Conservation (phyloP, 139 green algal species). For the Micromonas commoda region DNA sequence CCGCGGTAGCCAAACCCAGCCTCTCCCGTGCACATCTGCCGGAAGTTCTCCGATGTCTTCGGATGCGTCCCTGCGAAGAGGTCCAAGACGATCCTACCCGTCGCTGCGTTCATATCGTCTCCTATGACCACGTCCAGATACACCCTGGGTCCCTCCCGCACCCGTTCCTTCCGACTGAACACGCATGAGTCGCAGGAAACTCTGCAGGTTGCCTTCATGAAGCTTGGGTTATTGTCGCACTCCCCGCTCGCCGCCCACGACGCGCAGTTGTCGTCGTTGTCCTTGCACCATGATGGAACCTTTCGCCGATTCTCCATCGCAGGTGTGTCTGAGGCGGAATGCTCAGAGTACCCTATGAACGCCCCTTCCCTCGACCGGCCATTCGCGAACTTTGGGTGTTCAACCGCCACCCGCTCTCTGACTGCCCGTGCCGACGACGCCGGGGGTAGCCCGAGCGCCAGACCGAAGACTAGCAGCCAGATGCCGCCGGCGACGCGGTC, state of each 20-base stretch:
- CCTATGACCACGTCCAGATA: not conserved
- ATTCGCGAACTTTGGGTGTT: too few relatives aligned
- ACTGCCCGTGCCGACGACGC: too few relatives aligned
- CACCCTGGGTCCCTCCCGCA: not conserved
- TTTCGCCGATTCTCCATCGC: not conserved
- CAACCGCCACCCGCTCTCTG: too few relatives aligned
- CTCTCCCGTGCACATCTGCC: not conserved
- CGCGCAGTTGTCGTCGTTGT: not conserved
- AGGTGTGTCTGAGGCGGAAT: too few relatives aligned
- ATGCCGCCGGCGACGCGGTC: too few relatives aligned
- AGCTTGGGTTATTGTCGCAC: slow-evolving; percentile 2
- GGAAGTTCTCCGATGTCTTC: not conserved
- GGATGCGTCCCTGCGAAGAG: not conserved
- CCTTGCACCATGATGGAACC: not conserved
- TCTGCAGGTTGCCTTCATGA: not conserved
- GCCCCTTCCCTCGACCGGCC: not conserved
- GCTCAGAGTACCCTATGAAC: slow-evolving; percentile 9
- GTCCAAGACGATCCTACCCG: not conserved
- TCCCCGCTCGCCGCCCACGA: not conserved
- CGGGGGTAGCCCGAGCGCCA: too few relatives aligned
- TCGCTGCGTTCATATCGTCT: not conserved
- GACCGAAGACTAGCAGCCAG: too few relatives aligned
- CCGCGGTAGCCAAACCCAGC: not conserved
- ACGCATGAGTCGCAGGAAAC: not conserved
- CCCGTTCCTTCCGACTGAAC: not conserved